Base-by-base conservation (phyloP, 2,329 filamentous ascomycete genomes). In the Penicillium sp. region DNA sequence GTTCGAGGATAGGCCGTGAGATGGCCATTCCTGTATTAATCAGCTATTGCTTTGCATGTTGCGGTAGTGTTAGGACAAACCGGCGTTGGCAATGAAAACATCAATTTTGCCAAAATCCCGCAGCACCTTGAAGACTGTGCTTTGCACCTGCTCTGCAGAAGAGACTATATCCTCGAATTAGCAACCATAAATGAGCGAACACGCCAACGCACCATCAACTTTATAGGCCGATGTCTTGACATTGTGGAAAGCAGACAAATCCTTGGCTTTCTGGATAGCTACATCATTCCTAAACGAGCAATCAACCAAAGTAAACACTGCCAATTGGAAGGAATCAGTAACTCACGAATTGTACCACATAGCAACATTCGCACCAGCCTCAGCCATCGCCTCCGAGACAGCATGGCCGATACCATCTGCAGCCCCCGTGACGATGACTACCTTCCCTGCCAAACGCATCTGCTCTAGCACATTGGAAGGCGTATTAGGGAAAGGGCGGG, bases 1-100 rank as follows among this genome's bases (percentile, higher is more conserved):
- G 68, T 33, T 79, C 75, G 1, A 77, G 56, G 10, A 79, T 70
- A 0, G 73, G 69, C 49, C 78, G 76, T 0, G 70, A 74, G 18
- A 73, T 74, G 3, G 69, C 68, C 59, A 73, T 74, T 12, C 71
- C 57, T 61, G 13, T n/a, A 13, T 2, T 9, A 17, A 29, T 41
- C 10, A 23, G 15, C 28, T 6, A 25, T 6, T 30, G 38, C 14
- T 20, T 6, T 29, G 33, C 25, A 11, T 13, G 4, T 5, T 6
- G 4, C 25, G 17, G n/a, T 8, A 10, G 3, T 12, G 30, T 2
- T 1, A 6, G 2, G 8, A 29, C 48, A 31, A 18, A 62, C 65
- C 67, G 3, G 68, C 67, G 34, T 72, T 70, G 6, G 68, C 65
- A 22, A 70, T 51, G 17, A 71, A 66, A 2, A 64, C 61, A 45